phyloP scores from a whole-genome alignment of 306 rosid genomes.

The Pyrus bretschneideri region DNA sequence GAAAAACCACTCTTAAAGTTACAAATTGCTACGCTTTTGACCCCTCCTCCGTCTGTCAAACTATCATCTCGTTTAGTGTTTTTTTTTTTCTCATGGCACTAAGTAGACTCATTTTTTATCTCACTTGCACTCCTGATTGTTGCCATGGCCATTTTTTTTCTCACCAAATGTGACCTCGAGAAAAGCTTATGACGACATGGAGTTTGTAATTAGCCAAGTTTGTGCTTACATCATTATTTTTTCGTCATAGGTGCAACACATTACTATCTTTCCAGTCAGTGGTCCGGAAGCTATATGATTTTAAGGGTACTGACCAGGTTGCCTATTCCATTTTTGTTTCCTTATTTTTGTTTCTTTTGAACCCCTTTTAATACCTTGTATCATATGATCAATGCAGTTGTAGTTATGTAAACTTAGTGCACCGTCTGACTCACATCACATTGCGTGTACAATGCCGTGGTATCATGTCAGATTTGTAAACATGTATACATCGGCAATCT shows the following conservation, averaged over 20 bases:
- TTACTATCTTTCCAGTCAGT: constrained; percentile 32
- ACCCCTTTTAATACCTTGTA: background rate
- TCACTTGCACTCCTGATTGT: no score
- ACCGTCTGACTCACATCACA: constrained; percentile 14
- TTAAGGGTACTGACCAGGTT: constrained; percentile 38
- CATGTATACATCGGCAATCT: constrained; percentile 5
- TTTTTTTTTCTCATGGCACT: no score
- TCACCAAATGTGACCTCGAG: background rate
- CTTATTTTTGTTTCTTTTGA: background rate
- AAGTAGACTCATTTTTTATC: no score
- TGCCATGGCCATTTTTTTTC: no score
- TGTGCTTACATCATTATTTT: constrained; percentile 8
- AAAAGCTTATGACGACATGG: background rate
- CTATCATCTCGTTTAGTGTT: no score
- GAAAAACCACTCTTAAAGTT: background rate
- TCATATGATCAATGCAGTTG: constrained; percentile 4
- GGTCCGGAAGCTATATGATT: constrained; percentile 32
- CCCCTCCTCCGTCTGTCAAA: background rate
- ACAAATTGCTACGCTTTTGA: background rate
- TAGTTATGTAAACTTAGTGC: constrained; percentile 23
- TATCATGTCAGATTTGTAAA: constrained; percentile 18
- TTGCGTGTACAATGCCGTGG: constrained; percentile 5
- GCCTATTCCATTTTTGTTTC: constrained; percentile 9
- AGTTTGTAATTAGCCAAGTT: constrained; percentile 7
- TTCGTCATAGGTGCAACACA: constrained; percentile 32